Conservation (phyloP, 805 yeast genomes). For the Sugiyamaella qingdaonensis region DNA sequence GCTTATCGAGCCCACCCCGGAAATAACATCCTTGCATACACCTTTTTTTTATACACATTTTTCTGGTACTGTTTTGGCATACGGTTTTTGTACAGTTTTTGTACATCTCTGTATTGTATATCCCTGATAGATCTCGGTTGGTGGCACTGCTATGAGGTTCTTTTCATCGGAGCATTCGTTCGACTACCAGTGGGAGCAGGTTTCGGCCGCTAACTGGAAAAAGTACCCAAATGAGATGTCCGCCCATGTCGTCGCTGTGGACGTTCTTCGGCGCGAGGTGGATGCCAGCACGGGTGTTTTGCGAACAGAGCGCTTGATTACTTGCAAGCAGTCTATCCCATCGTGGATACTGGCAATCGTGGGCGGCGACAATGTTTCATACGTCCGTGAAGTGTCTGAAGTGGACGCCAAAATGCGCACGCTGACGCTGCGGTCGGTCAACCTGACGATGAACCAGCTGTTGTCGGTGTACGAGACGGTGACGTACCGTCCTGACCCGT, state of each 20-base stretch:
- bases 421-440: slow-evolving; percentile 76
- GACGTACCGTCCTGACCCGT: slow-evolving; percentile 65
- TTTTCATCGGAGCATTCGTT: slow-evolving; percentile 68
- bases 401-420: slow-evolving; percentile 66
- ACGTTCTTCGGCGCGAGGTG: slow-evolving; percentile 71
- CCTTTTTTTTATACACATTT: too few relatives aligned
- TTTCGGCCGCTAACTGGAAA: slow-evolving; percentile 93
- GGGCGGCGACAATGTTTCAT: slow-evolving; percentile 69
- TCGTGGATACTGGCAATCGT: slow-evolving; percentile 67
- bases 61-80: too few relatives aligned
- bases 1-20: neutral
- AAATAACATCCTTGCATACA: neutral
- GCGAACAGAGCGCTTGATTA: slow-evolving; percentile 73
- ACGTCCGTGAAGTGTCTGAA: slow-evolving; percentile 83
- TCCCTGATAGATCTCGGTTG: too few relatives aligned
- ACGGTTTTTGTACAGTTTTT: too few relatives aligned
- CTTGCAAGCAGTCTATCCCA: slow-evolving; percentile 82
- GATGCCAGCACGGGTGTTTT: slow-evolving; percentile 50
- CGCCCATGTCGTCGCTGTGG: slow-evolving; percentile 91
- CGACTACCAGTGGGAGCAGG: slow-evolving; percentile 88
- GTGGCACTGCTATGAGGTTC: slow-evolving; percentile 56
- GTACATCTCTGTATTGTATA: too few relatives aligned
- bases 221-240: slow-evolving; percentile 94
- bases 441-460: slow-evolving; percentile 73
- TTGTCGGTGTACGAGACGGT: slow-evolving; percentile 84